phyloP scores from a whole-genome alignment of 1,284 basidiomycete genomes.

The Fereydounia khargensis region DNA sequence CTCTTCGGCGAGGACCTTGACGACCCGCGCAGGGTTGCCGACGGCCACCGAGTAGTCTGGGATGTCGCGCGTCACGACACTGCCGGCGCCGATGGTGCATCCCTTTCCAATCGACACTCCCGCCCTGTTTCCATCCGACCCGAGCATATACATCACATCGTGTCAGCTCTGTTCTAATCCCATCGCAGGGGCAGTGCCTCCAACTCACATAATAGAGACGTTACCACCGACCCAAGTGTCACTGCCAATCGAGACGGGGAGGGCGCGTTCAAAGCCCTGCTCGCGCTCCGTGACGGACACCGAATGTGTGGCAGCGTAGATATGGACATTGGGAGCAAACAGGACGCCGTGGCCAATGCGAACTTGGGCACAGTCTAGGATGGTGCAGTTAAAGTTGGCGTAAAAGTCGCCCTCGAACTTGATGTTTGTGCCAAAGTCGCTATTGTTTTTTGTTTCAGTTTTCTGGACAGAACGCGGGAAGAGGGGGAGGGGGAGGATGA shows the following conservation, averaged over 20 bases:
- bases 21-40: conserved; percentile 60
- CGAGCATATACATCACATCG: not conserved
- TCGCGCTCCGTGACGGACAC: conserved; percentile 34
- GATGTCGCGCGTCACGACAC: conserved; percentile 61
- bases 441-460: no score
- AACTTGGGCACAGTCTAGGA: conserved; percentile 42
- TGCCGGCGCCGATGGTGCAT: conserved; percentile 60
- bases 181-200: not conserved
- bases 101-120: conserved; percentile 62
- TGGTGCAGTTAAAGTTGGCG: conserved; percentile 42
- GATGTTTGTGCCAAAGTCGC: conserved; percentile 49
- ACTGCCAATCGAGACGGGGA: conserved; percentile 37
- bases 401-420: conserved; percentile 44
- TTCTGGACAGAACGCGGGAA: no score
- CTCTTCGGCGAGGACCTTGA: conserved; percentile 54
- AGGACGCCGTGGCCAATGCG: conserved; percentile 36
- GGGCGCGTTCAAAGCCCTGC: conserved; percentile 32
- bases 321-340: conserved; percentile 44
- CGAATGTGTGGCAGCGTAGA: conserved; percentile 45
- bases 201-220: conserved; percentile 56
- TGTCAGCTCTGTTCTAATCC: not conserved
- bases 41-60: conserved; percentile 59
- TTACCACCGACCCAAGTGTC: conserved; percentile 58
- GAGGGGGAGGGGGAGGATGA: conserved; percentile 30
- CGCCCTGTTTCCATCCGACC: no score